Evolutionary conservation across 2,329 filamentous ascomycete species (phyloP), one percentile per base, ranked within the genome.

Genomic region (Coniella vitis): DNA sequence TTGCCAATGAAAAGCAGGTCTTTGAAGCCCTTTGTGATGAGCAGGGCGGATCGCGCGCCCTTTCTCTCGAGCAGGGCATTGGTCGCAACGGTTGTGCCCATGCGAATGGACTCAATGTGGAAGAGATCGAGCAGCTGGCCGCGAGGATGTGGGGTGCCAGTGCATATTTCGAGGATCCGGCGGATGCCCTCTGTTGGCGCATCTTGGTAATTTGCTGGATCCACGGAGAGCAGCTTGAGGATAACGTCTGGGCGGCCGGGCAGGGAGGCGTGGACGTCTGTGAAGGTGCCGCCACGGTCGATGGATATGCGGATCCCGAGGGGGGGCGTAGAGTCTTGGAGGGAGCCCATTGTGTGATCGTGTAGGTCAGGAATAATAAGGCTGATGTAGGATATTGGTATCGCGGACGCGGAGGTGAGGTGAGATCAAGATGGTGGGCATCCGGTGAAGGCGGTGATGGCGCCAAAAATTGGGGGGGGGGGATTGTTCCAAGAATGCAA

Each of bases 171-270:
- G 29, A 60, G 43, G n/a, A 13, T 72, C 73, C 64, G 83, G 79
- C 48, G 67, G 53, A 86, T 86, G 36, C 81, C 81, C 68, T 86
- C 83, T 13, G 84, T 69, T 0, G 83, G 82, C 2, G 83, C 83
- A 66, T 86, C 83, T 42, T 78, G 68, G 62, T 86, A 86, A 61
- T 86, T 84, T 21, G 70, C 66, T 0, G 82, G 83, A 57, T 85
- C 81, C 55, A 82, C 81, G 0, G 82, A 85, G 21, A 86, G 73
- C 1, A 86, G 71, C 63, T 86, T 86, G 63, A 86, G 82, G 45
- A 85, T 63, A 31, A 84, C 70, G 57, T 85, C 81, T 63, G 84
- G 80, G 63, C 79, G 72, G 70, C 21, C 72, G 74, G 53, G 79
- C 76, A 20, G 78, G 74, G 56, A 81, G 81, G 54, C 81, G 76